phyloP scores from a whole-genome alignment of 345 rosid genomes.

The Populus pruinosa region DNA sequence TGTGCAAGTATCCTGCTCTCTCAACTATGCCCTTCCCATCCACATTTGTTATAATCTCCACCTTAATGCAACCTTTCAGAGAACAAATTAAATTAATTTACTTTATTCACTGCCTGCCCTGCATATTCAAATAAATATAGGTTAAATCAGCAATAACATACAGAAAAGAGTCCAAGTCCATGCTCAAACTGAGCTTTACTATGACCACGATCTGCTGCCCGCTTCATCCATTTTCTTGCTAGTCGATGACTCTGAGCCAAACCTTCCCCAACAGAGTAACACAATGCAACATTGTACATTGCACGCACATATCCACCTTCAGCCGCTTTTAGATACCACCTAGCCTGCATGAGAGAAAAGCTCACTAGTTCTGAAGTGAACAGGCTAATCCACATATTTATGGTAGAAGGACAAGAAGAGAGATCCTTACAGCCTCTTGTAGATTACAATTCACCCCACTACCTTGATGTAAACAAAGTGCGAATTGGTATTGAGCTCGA shows the following conservation, averaged over 20 bases:
- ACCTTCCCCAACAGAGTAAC: conserved; percentile 82
- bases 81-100: neutral
- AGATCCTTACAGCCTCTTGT: conserved; percentile 57
- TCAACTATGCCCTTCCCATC: neutral
- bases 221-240: conserved; percentile 89
- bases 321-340: conserved; percentile 82
- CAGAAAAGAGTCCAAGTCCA: conserved; percentile 79
- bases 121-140: neutral
- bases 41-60: neutral
- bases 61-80: neutral
- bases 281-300: conserved; percentile 76
- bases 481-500: conserved; percentile 86
- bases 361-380: neutral
- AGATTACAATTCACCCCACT: conserved; percentile 48
- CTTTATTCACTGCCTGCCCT: neutral
- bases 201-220: conserved; percentile 86
- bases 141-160: conserved; percentile 26
- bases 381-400: neutral
- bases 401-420: neutral
- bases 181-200: conserved; percentile 87
- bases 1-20: neutral
- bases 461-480: conserved; percentile 76
- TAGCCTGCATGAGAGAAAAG: conserved; percentile 40
- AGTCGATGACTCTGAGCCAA: conserved; percentile 45
- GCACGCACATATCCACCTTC: conserved; percentile 83